Percentiles rank a stretch among this genome's conserved stretches.
Conservation (phyloP, 192 early-diverging fungal genomes). For the Coemansia sp. region DNA sequence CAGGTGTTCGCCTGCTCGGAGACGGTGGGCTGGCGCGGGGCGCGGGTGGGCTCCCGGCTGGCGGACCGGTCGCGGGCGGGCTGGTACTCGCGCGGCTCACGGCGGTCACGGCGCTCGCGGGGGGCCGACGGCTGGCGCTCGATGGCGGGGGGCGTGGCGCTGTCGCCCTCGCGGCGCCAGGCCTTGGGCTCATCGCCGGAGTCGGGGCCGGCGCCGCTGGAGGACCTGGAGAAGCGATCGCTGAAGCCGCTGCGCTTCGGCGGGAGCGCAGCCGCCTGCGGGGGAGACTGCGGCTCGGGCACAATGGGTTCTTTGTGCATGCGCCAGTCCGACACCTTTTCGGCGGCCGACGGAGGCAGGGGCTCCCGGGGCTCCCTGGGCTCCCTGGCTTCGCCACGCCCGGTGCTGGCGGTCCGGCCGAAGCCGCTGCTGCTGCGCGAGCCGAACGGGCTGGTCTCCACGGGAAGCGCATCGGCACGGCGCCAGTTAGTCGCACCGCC, state of each 20-base stretch:
- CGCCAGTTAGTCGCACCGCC: slow-evolving; percentile 34
- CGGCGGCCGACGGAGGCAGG: slow-evolving; percentile 28
- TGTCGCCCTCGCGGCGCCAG: slow-evolving; percentile 4
- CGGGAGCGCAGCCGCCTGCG: not conserved
- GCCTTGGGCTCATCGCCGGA: slow-evolving; percentile 5
- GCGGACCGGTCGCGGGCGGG: slow-evolving; percentile 10
- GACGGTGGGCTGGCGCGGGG: slow-evolving; percentile 22
- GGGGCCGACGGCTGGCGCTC: not conserved
- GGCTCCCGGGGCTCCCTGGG: slow-evolving; percentile 22
- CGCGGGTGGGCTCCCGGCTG: slow-evolving; percentile 21
- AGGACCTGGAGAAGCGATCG: slow-evolving; percentile 32
- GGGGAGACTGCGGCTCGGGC: not conserved
- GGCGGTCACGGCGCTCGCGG: not conserved
- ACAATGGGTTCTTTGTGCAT: slow-evolving; percentile 23
- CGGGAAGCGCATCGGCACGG: slow-evolving; percentile 14
- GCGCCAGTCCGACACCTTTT: slow-evolving; percentile 32
- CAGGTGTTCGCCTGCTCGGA: slow-evolving; percentile 27
- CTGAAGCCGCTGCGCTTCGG: not conserved
- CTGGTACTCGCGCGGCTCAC: slow-evolving; percentile 15
- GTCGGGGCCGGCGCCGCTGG: slow-evolving; percentile 23
- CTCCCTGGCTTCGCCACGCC: slow-evolving; percentile 4
- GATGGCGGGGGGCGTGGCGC: not conserved
- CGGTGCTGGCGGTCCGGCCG: not conserved
- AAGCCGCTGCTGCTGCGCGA: slow-evolving; percentile 39
- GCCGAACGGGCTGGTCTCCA: slow-evolving; percentile 12